Evolutionary conservation across 345 rosid genomes (phyloP).

Genomic region (Erucastrum elatum): DNA sequence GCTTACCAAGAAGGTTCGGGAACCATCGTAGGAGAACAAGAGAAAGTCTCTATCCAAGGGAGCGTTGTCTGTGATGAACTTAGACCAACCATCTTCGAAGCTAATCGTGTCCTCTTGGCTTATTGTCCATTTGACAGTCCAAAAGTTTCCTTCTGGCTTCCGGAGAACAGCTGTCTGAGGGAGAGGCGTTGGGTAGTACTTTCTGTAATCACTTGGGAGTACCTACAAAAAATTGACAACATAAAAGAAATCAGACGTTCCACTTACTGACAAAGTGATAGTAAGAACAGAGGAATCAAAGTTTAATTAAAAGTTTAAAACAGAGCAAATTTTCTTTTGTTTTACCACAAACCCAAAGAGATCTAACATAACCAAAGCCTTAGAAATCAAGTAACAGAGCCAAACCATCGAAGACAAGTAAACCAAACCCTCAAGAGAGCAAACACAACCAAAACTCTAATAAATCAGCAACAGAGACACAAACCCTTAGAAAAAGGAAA

Average conservation of each 20-base stretch:
- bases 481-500: no score
- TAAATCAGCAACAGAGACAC: no score
- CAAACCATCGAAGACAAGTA: background rate
- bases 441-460: background rate
- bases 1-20: constrained; percentile 12
- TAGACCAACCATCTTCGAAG: constrained; percentile 32
- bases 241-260: background rate
- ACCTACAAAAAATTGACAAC: background rate
- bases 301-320: no score
- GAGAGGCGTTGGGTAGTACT: constrained; percentile 26
- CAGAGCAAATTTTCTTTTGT: background rate
- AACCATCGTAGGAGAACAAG: constrained; percentile 26
- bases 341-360: background rate
- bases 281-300: constrained; percentile 5
- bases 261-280: background rate
- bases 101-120: background rate
- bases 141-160: constrained; percentile 27
- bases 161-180: constrained; percentile 23
- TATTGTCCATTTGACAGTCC: constrained; percentile 24
- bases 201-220: constrained; percentile 10
- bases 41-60: constrained; percentile 3
- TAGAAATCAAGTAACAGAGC: background rate
- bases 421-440: background rate
- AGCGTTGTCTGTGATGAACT: constrained; percentile 8
- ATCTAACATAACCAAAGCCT: background rate